phyloP scores from a whole-genome alignment of 176 grass and related monocot genomes.

The Thinopyrum elongatum region DNA sequence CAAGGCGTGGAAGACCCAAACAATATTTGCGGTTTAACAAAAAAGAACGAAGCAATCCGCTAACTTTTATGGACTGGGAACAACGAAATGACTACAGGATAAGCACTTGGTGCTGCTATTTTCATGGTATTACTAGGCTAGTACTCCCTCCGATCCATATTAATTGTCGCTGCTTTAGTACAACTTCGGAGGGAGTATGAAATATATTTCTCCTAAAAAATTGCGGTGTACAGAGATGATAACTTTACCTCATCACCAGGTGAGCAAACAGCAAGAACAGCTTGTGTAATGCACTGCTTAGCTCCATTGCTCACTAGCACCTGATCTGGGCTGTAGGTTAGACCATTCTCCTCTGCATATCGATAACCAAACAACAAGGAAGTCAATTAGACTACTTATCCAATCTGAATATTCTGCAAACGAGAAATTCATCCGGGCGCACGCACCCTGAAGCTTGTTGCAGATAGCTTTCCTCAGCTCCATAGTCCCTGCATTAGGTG shows the following conservation, averaged over 20 bases:
- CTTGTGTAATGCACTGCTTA: slow-evolving; percentile 82
- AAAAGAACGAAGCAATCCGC: neutral
- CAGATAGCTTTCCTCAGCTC: slow-evolving; percentile 93
- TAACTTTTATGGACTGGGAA: neutral
- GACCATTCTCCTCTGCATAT: slow-evolving; percentile 77
- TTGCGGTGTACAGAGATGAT: neutral
- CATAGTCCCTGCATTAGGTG: slow-evolving; percentile 76
- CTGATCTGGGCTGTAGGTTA: slow-evolving; percentile 67
- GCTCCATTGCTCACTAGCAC: slow-evolving; percentile 91
- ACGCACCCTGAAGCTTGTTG: slow-evolving; percentile 70
- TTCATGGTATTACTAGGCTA: neutral
- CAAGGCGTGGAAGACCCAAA: neutral
- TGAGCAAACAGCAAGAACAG: slow-evolving; percentile 75
- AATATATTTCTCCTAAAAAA: neutral
- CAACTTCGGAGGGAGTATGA: neutral
- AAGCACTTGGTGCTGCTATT: neutral
- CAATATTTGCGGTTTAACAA: neutral
- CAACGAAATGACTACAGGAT: neutral
- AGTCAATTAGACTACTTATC: neutral
- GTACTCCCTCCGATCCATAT: no score
- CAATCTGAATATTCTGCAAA: neutral
- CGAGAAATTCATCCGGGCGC: neutral
- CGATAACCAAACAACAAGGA: neutral
- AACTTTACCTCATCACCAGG: slow-evolving; percentile 79
- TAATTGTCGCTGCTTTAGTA: no score